Conservation (phyloP, 352 stramenopile genomes). For the Globisporangium okanoganense region DNA sequence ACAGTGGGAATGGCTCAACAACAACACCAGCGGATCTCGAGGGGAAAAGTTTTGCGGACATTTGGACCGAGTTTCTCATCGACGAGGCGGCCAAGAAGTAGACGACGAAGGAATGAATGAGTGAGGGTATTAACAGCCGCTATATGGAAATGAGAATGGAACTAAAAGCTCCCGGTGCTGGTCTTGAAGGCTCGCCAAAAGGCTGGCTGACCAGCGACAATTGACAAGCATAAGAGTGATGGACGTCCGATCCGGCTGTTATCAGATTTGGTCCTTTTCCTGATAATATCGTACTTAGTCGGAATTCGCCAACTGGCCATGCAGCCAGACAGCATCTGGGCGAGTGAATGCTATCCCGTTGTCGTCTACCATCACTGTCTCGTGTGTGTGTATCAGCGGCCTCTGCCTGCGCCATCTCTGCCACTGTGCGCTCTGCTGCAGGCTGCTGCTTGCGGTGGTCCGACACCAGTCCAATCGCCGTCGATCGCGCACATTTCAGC, state of each 20-base stretch:
- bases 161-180: neutral
- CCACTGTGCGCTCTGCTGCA: neutral
- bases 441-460: no score
- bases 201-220: no score
- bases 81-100: conserved; percentile 44
- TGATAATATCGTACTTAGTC: conserved; percentile 10
- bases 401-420: conserved; percentile 4
- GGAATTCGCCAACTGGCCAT: neutral
- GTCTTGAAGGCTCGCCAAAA: no score
- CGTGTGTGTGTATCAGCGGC: no score
- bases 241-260: no score
- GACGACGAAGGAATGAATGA: neutral
- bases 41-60: conserved; percentile 66
- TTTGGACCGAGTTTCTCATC: conserved; percentile 68
- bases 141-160: neutral
- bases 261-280: no score
- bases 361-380: neutral
- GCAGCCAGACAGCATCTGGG: neutral
- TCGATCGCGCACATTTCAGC: no score
- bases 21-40: conserved; percentile 24
- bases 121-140: no score
- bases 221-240: no score
- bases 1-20: neutral
- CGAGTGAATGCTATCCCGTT: neutral
- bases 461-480: no score